phyloP scores from a whole-genome alignment of 2,329 filamentous ascomycete species.

The Trichoderma oligosporum region DNA sequence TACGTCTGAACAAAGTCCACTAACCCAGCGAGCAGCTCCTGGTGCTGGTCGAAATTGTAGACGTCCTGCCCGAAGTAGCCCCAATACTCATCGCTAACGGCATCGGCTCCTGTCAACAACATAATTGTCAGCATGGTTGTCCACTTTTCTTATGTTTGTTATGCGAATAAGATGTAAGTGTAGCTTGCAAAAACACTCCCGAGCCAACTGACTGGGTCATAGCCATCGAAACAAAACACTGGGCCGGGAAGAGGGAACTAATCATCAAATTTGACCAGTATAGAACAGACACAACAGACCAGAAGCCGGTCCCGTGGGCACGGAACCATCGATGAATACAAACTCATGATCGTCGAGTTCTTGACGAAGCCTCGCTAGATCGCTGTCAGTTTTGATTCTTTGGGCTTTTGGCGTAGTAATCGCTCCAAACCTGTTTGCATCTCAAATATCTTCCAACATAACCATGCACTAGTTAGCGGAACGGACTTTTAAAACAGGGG shows the following conservation, averaged over 20 bases:
- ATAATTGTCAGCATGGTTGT: too few relatives aligned
- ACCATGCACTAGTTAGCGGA: too few relatives aligned
- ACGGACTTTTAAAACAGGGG: too few relatives aligned
- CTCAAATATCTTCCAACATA: neutral
- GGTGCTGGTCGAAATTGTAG: neutral
- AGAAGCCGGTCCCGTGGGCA: neutral
- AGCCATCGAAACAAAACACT: too few relatives aligned
- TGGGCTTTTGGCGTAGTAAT: too few relatives aligned
- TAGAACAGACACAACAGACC: neutral
- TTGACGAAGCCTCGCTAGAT: conserved; percentile 1
- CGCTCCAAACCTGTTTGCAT: neutral
- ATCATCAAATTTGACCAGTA: neutral
- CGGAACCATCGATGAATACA: neutral
- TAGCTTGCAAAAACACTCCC: too few relatives aligned
- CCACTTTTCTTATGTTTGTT: too few relatives aligned
- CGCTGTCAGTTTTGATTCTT: neutral
- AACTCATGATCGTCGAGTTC: conserved; percentile 1
- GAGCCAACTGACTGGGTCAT: too few relatives aligned
- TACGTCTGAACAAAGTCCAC: neutral
- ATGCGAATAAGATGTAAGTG: too few relatives aligned
- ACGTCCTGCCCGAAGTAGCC: neutral
- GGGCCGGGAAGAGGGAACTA: too few relatives aligned
- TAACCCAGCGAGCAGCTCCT: neutral
- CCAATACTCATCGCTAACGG: neutral
- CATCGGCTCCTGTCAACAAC: conserved; percentile 2